These are phyloP conservation scores for Cryptococcus sp. DNA, from an alignment of 1,284 basidiomycete species.

Conservation along the genomic window DNA sequence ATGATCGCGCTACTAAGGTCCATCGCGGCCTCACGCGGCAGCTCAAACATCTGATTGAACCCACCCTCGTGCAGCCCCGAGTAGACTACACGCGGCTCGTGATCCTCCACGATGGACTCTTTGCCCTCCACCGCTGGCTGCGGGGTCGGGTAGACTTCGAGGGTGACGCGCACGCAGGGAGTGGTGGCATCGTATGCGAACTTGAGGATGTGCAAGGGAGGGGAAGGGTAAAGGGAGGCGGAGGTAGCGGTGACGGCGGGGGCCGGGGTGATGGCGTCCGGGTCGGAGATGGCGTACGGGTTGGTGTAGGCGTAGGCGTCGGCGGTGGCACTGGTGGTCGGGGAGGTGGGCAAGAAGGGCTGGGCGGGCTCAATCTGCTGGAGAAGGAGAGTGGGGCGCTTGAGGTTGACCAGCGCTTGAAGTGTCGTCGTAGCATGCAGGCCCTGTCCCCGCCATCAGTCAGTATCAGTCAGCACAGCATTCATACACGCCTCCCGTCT, in stretches of 20 bases:
- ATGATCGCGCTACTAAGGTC: slow-evolving; percentile 42
- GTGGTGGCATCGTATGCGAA: slow-evolving; percentile 87
- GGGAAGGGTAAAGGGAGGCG: slow-evolving; percentile 18
- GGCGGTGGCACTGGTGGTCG: slow-evolving; percentile 38
- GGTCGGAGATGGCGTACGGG: slow-evolving; percentile 41
- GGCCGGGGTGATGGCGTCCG: slow-evolving; percentile 46
- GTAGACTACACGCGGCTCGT: slow-evolving; percentile 60
- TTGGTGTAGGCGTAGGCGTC: slow-evolving; percentile 33
- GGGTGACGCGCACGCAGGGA: slow-evolving; percentile 69
- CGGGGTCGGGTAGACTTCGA: slow-evolving; percentile 66
- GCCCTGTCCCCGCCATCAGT: slow-evolving; percentile 55
- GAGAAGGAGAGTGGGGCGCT: slow-evolving; percentile 74
- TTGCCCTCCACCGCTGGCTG: slow-evolving; percentile 54
- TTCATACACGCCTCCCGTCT: too few species aligned
- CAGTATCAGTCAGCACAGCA: background rate
- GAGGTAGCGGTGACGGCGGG: background rate
- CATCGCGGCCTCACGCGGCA: slow-evolving; percentile 61
- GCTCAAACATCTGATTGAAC: slow-evolving; percentile 66
- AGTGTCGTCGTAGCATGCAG: slow-evolving; percentile 81
- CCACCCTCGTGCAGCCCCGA: slow-evolving; percentile 73
- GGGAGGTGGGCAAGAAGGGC: background rate
- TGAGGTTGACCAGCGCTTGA: slow-evolving; percentile 85
- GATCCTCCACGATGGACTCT: slow-evolving; percentile 23
- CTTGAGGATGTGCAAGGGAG: slow-evolving; percentile 65
- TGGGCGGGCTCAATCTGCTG: slow-evolving; percentile 54